These are phyloP conservation scores for Colletotrichum theobromicola DNA, from an alignment of 2,329 filamentous ascomycete genomes.

Conservation along the genomic window DNA sequence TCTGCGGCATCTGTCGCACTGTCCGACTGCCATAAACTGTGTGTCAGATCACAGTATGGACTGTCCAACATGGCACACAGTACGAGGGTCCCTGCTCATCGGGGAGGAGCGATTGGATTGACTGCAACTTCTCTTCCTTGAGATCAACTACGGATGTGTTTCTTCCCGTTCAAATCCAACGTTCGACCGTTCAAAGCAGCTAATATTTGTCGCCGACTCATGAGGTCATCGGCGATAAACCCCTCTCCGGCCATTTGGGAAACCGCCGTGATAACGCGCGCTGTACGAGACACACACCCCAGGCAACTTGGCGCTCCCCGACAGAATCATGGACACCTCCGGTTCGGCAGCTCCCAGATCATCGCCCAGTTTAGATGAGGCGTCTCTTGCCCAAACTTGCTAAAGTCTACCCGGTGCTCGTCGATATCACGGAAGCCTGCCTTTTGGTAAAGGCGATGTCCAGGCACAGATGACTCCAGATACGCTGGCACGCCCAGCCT, in stretches of 20 bases:
- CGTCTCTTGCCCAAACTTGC: not conserved
- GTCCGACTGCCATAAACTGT: not conserved
- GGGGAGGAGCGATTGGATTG: not conserved
- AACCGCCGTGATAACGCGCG: not conserved
- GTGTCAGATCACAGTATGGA: not conserved
- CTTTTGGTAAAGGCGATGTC: constrained; percentile 37
- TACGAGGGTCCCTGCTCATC: not conserved
- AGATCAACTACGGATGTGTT: not conserved
- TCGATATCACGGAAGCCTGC: constrained; percentile 38
- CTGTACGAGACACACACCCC: not conserved
- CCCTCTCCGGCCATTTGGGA: not conserved
- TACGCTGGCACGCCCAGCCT: constrained; percentile 38
- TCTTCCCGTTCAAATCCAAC: not conserved
- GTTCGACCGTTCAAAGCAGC: not conserved
- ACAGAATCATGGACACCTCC: not conserved
- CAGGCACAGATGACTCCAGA: constrained; percentile 39
- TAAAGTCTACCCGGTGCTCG: not conserved
- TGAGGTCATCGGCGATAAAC: not conserved
- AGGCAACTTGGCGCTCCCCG: not conserved
- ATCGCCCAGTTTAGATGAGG: constrained; percentile 20
- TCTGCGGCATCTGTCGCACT: not conserved
- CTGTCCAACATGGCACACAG: not conserved
- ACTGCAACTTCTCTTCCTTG: not conserved
- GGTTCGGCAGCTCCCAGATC: constrained; percentile 18
- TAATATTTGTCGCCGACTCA: not conserved